Evolutionary conservation across 768 basidiomycete genomes (phyloP).

Genomic region (Naganishia onofrii): DNA sequence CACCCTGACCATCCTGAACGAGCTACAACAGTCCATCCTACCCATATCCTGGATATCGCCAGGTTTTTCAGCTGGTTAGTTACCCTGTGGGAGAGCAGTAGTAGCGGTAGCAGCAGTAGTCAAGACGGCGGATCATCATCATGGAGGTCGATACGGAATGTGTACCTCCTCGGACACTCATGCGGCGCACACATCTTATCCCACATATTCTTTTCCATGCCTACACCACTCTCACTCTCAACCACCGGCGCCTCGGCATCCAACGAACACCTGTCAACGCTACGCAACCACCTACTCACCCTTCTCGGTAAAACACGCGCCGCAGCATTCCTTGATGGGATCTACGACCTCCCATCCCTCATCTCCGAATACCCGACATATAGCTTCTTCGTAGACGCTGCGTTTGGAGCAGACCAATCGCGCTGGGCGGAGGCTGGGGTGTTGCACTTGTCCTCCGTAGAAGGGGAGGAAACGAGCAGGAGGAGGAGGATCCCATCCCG

Average conservation of each 20-base stretch:
- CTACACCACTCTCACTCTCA: not conserved
- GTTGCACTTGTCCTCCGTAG: not conserved
- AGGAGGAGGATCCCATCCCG: not conserved
- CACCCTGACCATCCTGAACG: slow-evolving; percentile 31
- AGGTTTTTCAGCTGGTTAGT: not conserved
- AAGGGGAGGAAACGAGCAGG: not conserved
- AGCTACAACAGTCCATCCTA: slow-evolving; percentile 13
- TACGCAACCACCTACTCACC: not conserved
- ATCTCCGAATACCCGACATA: slow-evolving; percentile 41
- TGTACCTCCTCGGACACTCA: slow-evolving; percentile 30
- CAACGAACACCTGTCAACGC: not conserved
- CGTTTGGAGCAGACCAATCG: slow-evolving; percentile 29
- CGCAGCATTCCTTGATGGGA: slow-evolving; percentile 39
- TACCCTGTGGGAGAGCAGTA: not conserved
- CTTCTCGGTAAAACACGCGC: slow-evolving; percentile 8
- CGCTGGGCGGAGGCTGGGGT: slow-evolving; percentile 1
- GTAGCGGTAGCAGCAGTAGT: too few species aligned
- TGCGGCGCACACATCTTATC: slow-evolving; percentile 32
- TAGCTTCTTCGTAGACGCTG: slow-evolving; percentile 34
- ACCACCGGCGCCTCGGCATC: not conserved
- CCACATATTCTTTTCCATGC: slow-evolving; percentile 18
- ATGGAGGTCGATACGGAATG: not conserved
- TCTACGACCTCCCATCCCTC: slow-evolving; percentile 38
- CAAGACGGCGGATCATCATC: too few species aligned
- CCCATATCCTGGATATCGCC: slow-evolving; percentile 22